Evolutionary conservation across 2,329 filamentous ascomycete species (phyloP).

Genomic region (Cladophialophora bantiana): DNA sequence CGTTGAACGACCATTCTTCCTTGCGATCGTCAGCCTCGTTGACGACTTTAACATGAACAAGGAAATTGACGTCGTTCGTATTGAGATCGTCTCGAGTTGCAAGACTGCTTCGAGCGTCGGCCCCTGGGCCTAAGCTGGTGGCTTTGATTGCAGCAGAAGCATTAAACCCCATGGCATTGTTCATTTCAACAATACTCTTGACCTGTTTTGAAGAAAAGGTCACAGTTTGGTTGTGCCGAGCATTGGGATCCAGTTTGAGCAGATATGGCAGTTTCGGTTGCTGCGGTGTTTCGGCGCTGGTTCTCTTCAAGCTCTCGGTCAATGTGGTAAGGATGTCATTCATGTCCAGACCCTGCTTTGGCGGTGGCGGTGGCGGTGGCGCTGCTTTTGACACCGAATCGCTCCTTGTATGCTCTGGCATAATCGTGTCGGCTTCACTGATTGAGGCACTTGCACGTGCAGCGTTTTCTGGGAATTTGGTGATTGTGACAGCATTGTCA

Average conservation of each 20-base stretch:
- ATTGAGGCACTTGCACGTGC: background rate
- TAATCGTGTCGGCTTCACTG: background rate
- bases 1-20: slow-evolving; percentile 24
- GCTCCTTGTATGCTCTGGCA: background rate
- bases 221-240: slow-evolving; percentile 18
- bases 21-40: slow-evolving; percentile 20
- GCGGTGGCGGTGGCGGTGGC: background rate
- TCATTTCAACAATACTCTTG: slow-evolving; percentile 21
- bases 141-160: slow-evolving; percentile 22
- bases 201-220: slow-evolving; percentile 22
- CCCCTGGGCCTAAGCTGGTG: slow-evolving; percentile 15
- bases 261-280: slow-evolving; percentile 18
- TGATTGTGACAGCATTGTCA: slow-evolving; percentile 21
- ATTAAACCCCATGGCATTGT: slow-evolving; percentile 24
- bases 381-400: slow-evolving; percentile 1
- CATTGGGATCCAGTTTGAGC: slow-evolving; percentile 18
- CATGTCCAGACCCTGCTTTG: background rate
- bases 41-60: slow-evolving; percentile 26
- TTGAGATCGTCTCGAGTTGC: slow-evolving; percentile 14
- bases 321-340: slow-evolving; percentile 4
- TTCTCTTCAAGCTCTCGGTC: slow-evolving; percentile 11
- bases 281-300: slow-evolving; percentile 1
- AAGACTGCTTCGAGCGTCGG: slow-evolving; percentile 16
- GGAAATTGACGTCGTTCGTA: slow-evolving; percentile 23
- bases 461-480: background rate